These are phyloP conservation scores for Anthracocystis setariae DNA, from an alignment of 1,284 basidiomycete genomes.

Conservation along the genomic window DNA sequence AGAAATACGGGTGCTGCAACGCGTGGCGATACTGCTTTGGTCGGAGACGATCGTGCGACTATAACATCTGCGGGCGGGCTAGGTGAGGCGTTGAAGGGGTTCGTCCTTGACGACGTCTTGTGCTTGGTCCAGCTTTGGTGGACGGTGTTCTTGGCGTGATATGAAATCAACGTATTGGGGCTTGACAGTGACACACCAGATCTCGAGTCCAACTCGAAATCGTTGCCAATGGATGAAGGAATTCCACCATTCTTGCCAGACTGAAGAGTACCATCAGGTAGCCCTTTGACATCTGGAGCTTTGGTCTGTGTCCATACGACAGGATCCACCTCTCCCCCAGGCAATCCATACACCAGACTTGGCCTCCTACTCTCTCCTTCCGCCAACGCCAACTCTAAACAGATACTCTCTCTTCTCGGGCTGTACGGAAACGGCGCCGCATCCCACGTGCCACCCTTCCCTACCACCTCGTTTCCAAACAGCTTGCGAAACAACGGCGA, in stretches of 20 bases:
- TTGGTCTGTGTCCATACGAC: background rate
- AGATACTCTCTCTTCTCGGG: conserved; percentile 15
- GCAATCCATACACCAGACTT: background rate
- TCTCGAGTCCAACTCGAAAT: background rate
- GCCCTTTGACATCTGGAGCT: background rate
- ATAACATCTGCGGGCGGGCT: too few species aligned
- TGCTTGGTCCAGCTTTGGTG: too few species aligned
- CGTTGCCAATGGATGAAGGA: background rate
- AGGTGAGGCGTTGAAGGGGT: too few species aligned
- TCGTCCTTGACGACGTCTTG: too few species aligned
- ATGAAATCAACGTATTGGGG: background rate
- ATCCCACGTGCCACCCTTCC: conserved; percentile 2
- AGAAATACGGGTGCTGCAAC: background rate
- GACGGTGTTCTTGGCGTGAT: too few species aligned
- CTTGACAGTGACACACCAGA: background rate
- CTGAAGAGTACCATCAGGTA: conserved; percentile 4
- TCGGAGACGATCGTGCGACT: too few species aligned
- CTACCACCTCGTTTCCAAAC: background rate
- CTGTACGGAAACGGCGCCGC: conserved; percentile 45
- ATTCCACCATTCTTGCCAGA: background rate
- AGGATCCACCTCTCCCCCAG: background rate
- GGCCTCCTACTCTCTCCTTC: background rate
- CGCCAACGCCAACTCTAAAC: background rate
- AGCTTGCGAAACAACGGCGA: conserved; percentile 22
- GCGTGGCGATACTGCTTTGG: background rate